Evolutionary conservation across 257 asterid species (phyloP), one percentile per base, ranked within the genome.

Genomic region (Ophiorrhiza pumila): DNA sequence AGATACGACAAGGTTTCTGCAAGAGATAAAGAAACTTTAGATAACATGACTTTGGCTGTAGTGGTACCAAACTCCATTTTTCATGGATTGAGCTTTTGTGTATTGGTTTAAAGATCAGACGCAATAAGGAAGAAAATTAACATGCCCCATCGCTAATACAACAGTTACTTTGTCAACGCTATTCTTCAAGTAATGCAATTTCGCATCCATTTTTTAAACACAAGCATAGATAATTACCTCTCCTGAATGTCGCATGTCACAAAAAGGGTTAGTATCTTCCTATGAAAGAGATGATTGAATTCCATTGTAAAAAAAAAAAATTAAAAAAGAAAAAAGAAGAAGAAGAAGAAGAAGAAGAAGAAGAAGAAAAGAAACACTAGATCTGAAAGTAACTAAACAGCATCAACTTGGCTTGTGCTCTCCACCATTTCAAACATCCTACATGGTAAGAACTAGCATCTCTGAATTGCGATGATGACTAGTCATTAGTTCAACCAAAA

Each of bases 401-500:
- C 59, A 62, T 22, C 17, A 73, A 17, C 23, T 15, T 37, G 35
- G 7, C 18, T 13, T 17, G n/a, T 6, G 39, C 52, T 53, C 52
- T 50, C n/a, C 63, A 37, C 63, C 64, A 34, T n/a, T 25, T 32
- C 29, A 65, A 5, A 11, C 45, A 63, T 49, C 56, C 29, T 9
- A 5, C 65, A 53, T 42, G 18, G 7, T 41, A 31, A 18, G 72
- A 52, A 20, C 29, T 22, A 6, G 79, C 39, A 71, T 61, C 74
- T 12, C n/a, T 17, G 22, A 53, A 61, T 31, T 10, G 32, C 29
- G 10, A 31, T 20, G 31, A 65, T 23, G 17, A 27, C 67, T 49
- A 50, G 15, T 74, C 74, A 59, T 85, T 87, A 84, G 52, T 77
- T 79, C 85, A 91, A 75, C 96, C 90, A 87, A 65, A 82, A 88